phyloP scores from a whole-genome alignment of 495 filamentous ascomycete species.

The Aspergillus biplanus region DNA sequence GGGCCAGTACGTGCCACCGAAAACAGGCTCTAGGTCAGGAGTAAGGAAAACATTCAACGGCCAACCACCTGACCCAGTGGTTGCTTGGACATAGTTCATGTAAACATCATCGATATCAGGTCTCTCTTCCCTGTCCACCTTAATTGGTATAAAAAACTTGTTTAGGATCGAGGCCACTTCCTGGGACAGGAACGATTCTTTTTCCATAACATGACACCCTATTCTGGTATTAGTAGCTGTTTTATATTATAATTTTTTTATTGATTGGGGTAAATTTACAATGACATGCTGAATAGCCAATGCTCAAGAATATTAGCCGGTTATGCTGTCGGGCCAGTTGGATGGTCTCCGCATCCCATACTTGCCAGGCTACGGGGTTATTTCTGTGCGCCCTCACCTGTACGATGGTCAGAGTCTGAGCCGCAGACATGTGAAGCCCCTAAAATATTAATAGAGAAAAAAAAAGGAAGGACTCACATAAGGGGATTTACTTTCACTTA shows the following conservation, averaged over 20 bases:
- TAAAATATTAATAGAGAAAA: neutral
- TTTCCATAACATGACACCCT: constrained; percentile 94
- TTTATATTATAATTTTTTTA: constrained; percentile 8
- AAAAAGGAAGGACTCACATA: constrained; percentile 58
- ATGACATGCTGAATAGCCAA: constrained; percentile 95
- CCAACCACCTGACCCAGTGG: constrained; percentile 92
- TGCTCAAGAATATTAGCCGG: constrained; percentile 88
- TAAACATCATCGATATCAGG: constrained; percentile 96
- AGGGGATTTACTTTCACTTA: constrained; percentile 74
- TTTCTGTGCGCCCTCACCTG: constrained; percentile 78
- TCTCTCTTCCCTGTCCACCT: constrained; percentile 92
- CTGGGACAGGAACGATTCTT: constrained; percentile 86
- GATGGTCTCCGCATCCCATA: constrained; percentile 79
- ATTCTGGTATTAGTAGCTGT: constrained; percentile 20
- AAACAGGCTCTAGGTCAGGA: constrained; percentile 88
- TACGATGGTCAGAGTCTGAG: constrained; percentile 17
- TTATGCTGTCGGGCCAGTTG: constrained; percentile 77
- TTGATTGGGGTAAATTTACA: constrained; percentile 51
- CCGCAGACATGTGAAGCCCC: neutral
- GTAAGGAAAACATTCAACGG: constrained; percentile 96
- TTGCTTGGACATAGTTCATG: constrained; percentile 97
- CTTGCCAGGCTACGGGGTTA: constrained; percentile 93
- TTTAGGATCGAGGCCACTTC: constrained; percentile 85
- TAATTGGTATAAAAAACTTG: constrained; percentile 85
- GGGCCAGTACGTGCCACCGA: constrained; percentile 97